Evolutionary conservation across 2,329 filamentous ascomycete genomes (phyloP), one percentile per base, ranked within the genome.

Genomic region (Cladobotryum mycophilum): DNA sequence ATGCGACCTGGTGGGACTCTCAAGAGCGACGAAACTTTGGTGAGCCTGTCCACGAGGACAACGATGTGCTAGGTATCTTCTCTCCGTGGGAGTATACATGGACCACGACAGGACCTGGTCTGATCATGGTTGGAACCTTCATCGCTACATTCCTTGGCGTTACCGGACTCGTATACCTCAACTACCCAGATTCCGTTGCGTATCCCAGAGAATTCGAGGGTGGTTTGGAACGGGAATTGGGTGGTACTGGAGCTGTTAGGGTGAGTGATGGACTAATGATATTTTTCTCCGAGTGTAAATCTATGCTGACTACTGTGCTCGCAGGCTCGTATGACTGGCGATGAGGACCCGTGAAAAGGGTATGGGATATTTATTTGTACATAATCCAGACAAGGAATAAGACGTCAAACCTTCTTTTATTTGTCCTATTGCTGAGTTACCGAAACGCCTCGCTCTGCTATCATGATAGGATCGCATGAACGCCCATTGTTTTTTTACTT

Each of bases 21-120:
- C 93, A 99, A 74, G 93, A 97, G 71, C 85, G 91, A 67, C 84
- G 93, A 64, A 97, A 99, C 79, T 97, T 88, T 68, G 91, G 91
- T 70, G 95, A 99, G 72, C 89, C 92, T 12, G 83, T 95, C 47
- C 92, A 99, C 70, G 95, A 99, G 72, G 93, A 99, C 70, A 87
- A 96, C 70, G 95, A 99, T 68, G 79, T 90, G 52, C 78, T 97
- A 52, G 91, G 90, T 61, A 86, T 96, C 57, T 92, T 99, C 72
- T 86, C 88, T 46, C 83, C 89, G 2, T 84, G 93, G 68, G 85
- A 91, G 63, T 97, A 99, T 75, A 93, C 84, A 50, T 92, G 93
- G 78, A 75, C 78, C 41, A 85, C 80, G 45, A 75, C 91, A 14
- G 80, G 81, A 56, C 90, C 85, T 64, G 88, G 82, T 53, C 66